phyloP scores from a whole-genome alignment of 495 filamentous ascomycete genomes.

The Podospora pseudopauciseta region DNA sequence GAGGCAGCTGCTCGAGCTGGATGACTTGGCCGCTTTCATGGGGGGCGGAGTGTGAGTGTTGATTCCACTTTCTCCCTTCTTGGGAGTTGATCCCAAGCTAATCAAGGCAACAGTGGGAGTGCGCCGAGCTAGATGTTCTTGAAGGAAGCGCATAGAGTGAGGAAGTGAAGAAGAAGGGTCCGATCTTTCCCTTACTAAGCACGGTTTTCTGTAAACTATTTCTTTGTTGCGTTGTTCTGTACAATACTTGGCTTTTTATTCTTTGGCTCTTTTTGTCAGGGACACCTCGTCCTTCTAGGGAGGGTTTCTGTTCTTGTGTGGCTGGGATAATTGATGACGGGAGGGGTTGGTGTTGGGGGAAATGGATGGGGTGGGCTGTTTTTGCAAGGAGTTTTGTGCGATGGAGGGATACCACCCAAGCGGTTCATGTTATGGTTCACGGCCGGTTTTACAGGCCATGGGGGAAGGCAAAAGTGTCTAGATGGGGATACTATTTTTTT shows the following conservation, averaged over 20 bases:
- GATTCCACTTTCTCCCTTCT: slow-evolving; percentile 6
- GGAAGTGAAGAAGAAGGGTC: neutral
- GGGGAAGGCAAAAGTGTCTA: neutral
- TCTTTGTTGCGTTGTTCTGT: neutral
- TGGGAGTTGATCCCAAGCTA: neutral
- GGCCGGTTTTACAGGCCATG: neutral
- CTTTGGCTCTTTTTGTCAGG: neutral
- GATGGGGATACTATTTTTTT: neutral
- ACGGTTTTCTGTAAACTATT: neutral
- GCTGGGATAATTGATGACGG: neutral
- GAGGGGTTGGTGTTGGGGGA: neutral
- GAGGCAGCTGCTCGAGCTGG: slow-evolving; percentile 47
- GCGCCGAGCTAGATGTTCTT: neutral
- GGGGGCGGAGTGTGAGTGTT: slow-evolving; percentile 46
- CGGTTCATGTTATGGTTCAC: neutral
- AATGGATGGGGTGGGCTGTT: neutral
- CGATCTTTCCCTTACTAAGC: neutral
- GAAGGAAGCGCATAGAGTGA: neutral
- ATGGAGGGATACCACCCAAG: neutral
- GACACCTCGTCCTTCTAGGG: neutral
- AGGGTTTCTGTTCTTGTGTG: neutral
- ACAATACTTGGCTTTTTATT: neutral
- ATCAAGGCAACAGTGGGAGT: neutral
- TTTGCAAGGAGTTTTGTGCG: neutral
- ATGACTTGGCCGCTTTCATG: slow-evolving; percentile 52